Conservation (phyloP, 495 filamentous ascomycete species). For the Aspergillus carlsbadensis region DNA sequence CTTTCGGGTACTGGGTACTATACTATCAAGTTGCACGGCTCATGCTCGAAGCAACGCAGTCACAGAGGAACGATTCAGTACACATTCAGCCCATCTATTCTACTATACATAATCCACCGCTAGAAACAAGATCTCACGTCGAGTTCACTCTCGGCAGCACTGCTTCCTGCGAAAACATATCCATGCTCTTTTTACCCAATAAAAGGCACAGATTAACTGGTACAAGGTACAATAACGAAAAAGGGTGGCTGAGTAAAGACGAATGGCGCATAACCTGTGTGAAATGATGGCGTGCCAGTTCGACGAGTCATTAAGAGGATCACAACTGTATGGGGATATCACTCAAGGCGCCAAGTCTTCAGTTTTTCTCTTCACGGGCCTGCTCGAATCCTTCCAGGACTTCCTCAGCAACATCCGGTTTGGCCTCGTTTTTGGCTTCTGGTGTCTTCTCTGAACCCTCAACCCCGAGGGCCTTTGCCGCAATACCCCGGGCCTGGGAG, state of each 20-base stretch:
- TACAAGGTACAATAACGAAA: conserved; percentile 5
- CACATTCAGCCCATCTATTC: conserved; percentile 8
- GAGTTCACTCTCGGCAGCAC: background rate
- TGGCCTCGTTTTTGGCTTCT: conserved; percentile 15
- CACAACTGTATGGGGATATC: conserved; percentile 12
- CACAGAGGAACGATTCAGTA: background rate
- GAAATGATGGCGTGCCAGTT: too few species aligned
- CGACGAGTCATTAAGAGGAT: background rate
- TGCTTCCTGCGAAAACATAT: background rate
- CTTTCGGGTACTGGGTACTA: background rate
- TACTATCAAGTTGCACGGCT: background rate
- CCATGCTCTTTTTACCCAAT: conserved; percentile 4
- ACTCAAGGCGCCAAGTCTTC: conserved; percentile 5
- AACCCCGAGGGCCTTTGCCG: conserved; percentile 48
- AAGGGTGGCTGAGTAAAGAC: background rate
- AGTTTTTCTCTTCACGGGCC: conserved; percentile 41
- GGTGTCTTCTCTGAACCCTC: conserved; percentile 13
- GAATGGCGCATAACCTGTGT: background rate
- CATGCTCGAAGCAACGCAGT: background rate
- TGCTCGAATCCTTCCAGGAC: conserved; percentile 56
- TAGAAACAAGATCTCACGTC: background rate
- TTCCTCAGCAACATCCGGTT: conserved; percentile 33
- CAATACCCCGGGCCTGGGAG: conserved; percentile 70
- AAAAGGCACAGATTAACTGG: conserved; percentile 4
- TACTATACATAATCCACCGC: conserved; percentile 18